These are phyloP conservation scores for Ocimum tenuiflorum DNA, from an alignment of 257 asterid genomes.

Conservation along the genomic window DNA sequence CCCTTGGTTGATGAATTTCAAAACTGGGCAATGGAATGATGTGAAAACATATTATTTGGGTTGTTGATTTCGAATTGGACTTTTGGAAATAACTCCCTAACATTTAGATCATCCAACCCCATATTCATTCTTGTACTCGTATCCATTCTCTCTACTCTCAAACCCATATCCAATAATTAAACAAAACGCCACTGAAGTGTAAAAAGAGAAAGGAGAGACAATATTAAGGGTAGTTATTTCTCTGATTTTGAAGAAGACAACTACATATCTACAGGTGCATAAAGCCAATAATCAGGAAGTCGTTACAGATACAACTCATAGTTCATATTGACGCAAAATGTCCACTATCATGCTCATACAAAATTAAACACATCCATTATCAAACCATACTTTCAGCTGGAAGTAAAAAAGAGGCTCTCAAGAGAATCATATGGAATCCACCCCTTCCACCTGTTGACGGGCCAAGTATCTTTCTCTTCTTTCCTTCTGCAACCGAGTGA, in stretches of 20 bases:
- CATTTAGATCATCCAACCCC: too few relatives aligned
- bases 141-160: too few relatives aligned
- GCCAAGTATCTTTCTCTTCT: conserved; percentile 95
- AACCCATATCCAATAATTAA: too few relatives aligned
- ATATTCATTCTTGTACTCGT: too few relatives aligned
- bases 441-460: conserved; percentile 76
- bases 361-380: conserved; percentile 20
- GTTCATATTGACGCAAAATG: neutral
- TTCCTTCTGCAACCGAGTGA: conserved; percentile 55
- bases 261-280: conserved; percentile 26
- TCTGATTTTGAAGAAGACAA: conserved; percentile 20
- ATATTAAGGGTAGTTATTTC: neutral
- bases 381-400: neutral
- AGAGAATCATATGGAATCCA: conserved; percentile 48
- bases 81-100: too few relatives aligned
- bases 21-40: too few relatives aligned
- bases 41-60: too few relatives aligned
- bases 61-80: too few relatives aligned
- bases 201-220: too few relatives aligned
- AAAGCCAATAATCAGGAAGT: conserved; percentile 22
- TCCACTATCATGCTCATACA: conserved; percentile 16
- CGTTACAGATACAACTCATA: conserved; percentile 19
- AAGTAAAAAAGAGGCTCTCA: neutral
- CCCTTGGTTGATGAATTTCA: too few relatives aligned
- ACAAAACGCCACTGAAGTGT: too few relatives aligned